Evolutionary conservation across 805 yeast species (phyloP), one percentile per base, ranked within the genome.

Genomic region (Candida vaughaniae): DNA sequence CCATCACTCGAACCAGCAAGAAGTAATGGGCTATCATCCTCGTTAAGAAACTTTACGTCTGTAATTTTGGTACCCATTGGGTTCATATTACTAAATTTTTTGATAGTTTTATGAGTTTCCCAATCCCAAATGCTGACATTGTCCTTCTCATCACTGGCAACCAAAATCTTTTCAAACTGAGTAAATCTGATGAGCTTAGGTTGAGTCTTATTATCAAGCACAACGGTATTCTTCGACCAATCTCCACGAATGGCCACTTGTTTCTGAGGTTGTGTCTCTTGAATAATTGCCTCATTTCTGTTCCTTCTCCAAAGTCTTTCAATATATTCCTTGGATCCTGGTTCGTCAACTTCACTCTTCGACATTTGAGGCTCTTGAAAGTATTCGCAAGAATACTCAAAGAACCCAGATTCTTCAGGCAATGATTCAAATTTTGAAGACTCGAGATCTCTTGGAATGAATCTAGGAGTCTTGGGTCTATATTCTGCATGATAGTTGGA

Each of bases 341-440:
- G 93, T 56, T 89, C 96, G 49, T 91, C 97, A 12, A 79, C 63
- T 48, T 91, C 97, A 36, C 77, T 75, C 40, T 78, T 81, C 8
- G 86, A 80, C 82, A 90, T 82, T 55, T 91, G 98, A 0, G 99
- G 97, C 54, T 90, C 98, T 52, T 90, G 95, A 65, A 91, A 93
- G 53, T 89, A 90, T 57, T 93, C 99, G 41, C 87, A 77, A 49
- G 85, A 77, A 58, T 82, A 85, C 35, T 82, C 85, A 43, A 85
- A 75, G 49, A 85, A 83, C 5, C 77, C 76, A 7, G 87, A 80
- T 4, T 68, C 67, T 8, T 77, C 56, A 1, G 87, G 84, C 3
- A 83, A 50, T 4, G 61, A 62, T 3, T 18, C 36, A 7, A 36
- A 19, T n/a, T 33, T 31, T 3, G 31, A 19, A n/a, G 32, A 29